A percentile compares a stretch with the other conserved stretches of the same genome.
phyloP scores from a whole-genome alignment of 1,284 basidiomycete species.

The Ustilago trichophora region DNA sequence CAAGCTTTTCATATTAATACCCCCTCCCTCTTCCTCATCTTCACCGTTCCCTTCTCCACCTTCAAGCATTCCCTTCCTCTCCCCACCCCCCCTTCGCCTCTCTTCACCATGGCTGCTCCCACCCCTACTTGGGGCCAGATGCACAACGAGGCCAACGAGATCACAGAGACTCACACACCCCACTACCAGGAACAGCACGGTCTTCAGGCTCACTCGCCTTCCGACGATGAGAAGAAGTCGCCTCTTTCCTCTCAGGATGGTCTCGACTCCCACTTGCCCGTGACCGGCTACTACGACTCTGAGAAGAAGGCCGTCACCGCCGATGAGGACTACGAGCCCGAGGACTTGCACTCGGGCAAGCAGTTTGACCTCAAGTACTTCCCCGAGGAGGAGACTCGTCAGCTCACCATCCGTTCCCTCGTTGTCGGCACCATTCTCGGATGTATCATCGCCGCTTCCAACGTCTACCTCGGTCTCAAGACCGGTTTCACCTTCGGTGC shows the following conservation, averaged over 20 bases:
- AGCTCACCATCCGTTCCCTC: conserved; percentile 69
- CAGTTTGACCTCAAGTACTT: conserved; percentile 50
- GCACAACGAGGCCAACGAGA: conserved; percentile 49
- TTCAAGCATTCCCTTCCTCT: neutral
- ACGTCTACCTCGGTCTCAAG: conserved; percentile 77
- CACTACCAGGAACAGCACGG: conserved; percentile 39
- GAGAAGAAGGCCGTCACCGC: conserved; percentile 39
- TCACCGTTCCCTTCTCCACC: neutral
- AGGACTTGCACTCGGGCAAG: conserved; percentile 35
- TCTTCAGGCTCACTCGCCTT: conserved; percentile 8
- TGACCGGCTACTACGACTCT: conserved; percentile 40
- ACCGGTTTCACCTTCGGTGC: conserved; percentile 75
- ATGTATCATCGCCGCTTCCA: conserved; percentile 73
- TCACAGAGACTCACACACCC: conserved; percentile 35
- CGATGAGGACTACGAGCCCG: conserved; percentile 37
- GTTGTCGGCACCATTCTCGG: conserved; percentile 74
- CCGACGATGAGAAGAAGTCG: conserved; percentile 45
- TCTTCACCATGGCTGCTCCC: conserved; percentile 31
- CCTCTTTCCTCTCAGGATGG: conserved; percentile 37
- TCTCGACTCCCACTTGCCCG: conserved; percentile 23
- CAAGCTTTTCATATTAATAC: conserved; percentile 13
- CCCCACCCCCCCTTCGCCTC: neutral
- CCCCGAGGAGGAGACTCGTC: conserved; percentile 37
- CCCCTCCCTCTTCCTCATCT: neutral
- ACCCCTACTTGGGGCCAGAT: conserved; percentile 42